phyloP scores from a whole-genome alignment of 768 basidiomycete species.

The Leccinum truebloodii region DNA sequence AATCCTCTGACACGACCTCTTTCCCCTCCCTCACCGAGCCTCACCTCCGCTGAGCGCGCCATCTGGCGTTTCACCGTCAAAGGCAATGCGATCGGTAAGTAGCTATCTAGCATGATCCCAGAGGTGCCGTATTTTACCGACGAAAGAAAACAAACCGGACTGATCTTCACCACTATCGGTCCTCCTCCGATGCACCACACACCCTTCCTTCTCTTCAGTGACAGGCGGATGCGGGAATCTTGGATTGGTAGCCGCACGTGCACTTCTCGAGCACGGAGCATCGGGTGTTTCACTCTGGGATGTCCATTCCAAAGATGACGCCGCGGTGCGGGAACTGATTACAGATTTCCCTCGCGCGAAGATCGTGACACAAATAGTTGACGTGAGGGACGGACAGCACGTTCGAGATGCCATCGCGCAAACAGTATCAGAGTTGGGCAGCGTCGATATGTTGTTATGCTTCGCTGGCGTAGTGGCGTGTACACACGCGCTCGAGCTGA shows the following conservation, averaged over 20 bases:
- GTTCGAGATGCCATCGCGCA: slow-evolving; percentile 31
- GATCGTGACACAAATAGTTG: slow-evolving; percentile 35
- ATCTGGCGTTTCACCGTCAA: slow-evolving; percentile 36
- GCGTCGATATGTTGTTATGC: slow-evolving; percentile 41
- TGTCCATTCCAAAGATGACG: slow-evolving; percentile 11
- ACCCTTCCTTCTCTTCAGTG: slow-evolving; percentile 27
- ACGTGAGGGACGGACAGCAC: slow-evolving; percentile 30
- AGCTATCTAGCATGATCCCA: neutral
- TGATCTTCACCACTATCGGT: neutral
- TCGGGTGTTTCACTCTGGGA: slow-evolving; percentile 31
- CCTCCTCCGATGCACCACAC: neutral
- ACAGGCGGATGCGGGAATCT: slow-evolving; percentile 46
- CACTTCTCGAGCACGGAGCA: slow-evolving; percentile 47
- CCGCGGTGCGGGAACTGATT: slow-evolving; percentile 22
- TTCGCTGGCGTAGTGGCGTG: slow-evolving; percentile 44
- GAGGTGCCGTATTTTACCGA: neutral
- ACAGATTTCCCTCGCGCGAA: slow-evolving; percentile 31
- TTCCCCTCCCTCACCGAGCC: slow-evolving; percentile 16
- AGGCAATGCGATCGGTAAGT: slow-evolving; percentile 44
- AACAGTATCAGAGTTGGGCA: slow-evolving; percentile 32
- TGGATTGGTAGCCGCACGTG: slow-evolving; percentile 39
- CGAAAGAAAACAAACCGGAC: neutral
- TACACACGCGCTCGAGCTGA: slow-evolving; percentile 34
- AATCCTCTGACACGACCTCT: slow-evolving; percentile 36
- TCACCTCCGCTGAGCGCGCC: slow-evolving; percentile 31